Evolutionary conservation across 2,329 filamentous ascomycete species (phyloP).

Genomic region (Exophiala aquamarina): DNA sequence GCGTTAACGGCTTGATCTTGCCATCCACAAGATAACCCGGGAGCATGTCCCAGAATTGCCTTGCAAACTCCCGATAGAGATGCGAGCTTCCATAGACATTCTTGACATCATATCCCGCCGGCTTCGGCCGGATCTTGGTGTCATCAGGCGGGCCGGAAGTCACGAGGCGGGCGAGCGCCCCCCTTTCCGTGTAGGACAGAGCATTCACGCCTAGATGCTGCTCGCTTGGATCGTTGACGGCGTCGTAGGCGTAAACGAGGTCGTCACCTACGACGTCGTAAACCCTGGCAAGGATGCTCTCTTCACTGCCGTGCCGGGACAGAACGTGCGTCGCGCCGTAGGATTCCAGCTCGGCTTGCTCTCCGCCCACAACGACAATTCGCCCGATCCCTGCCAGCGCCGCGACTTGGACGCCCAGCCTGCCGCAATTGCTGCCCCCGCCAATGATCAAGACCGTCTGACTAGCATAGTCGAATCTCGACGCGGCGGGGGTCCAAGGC

Average conservation of each 20-base stretch:
- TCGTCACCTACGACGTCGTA: constrained; percentile 40
- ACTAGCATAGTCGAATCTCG: constrained; percentile 22
- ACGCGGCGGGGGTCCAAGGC: constrained; percentile 18
- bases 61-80: constrained; percentile 28
- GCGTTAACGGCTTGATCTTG: constrained; percentile 32
- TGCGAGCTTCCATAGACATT: constrained; percentile 31
- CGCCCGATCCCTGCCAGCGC: constrained; percentile 34
- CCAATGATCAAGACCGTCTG: constrained; percentile 29
- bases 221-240: constrained; percentile 29
- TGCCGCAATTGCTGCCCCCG: constrained; percentile 29
- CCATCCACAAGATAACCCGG: constrained; percentile 17
- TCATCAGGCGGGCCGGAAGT: constrained; percentile 26
- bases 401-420: constrained; percentile 30
- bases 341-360: constrained; percentile 33
- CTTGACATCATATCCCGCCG: constrained; percentile 34
- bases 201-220: constrained; percentile 35
- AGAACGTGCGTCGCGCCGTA: constrained; percentile 45
- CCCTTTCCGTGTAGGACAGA: constrained; percentile 38
- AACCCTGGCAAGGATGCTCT: constrained; percentile 35
- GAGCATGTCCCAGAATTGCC: constrained; percentile 16
- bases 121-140: constrained; percentile 33
- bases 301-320: constrained; percentile 36
- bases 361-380: constrained; percentile 40
- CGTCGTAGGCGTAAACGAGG: constrained; percentile 40
- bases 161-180: constrained; percentile 32